Conservation (phyloP, 2,329 filamentous ascomycete species). For the Verticillium albo-atrum region DNA sequence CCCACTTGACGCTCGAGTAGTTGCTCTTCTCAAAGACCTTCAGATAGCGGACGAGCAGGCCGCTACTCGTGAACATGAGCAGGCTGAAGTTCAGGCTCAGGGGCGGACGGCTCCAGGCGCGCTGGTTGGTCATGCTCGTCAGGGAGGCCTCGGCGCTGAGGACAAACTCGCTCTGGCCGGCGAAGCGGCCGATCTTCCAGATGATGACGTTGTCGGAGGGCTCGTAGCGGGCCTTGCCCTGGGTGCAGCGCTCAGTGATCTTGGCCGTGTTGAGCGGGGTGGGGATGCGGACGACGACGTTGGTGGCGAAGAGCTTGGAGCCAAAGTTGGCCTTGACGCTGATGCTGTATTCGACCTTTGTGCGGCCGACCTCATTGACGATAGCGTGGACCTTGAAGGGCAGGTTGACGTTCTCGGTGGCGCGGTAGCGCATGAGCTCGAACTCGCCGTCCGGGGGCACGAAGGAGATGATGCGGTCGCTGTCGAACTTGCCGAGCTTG, state of each 20-base stretch:
- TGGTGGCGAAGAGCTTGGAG: slow-evolving; percentile 92
- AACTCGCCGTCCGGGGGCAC: slow-evolving; percentile 97
- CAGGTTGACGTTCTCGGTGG: slow-evolving; percentile 96
- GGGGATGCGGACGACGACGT: slow-evolving; percentile 89
- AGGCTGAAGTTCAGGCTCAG: slow-evolving; percentile 88
- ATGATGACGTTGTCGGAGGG: slow-evolving; percentile 97
- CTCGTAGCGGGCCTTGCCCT: slow-evolving; percentile 98
- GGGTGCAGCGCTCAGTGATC: slow-evolving; percentile 87
- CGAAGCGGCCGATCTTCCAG: slow-evolving; percentile 99
- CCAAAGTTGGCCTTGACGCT: slow-evolving; percentile 97
- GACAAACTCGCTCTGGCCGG: slow-evolving; percentile 94
- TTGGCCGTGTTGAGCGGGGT: slow-evolving; percentile 94
- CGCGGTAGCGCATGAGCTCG: slow-evolving; percentile 97
- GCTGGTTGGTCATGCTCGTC: slow-evolving; percentile 97
- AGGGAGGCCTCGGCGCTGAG: slow-evolving; percentile 89
- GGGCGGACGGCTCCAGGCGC: slow-evolving; percentile 92
- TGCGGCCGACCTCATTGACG: slow-evolving; percentile 94
- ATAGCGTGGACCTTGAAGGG: slow-evolving; percentile 99
- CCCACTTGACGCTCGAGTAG: slow-evolving; percentile 98
- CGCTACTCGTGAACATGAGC: slow-evolving; percentile 97
- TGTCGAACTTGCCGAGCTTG: slow-evolving; percentile 94
- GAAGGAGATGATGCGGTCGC: slow-evolving; percentile 94
- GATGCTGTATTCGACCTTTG: slow-evolving; percentile 98
- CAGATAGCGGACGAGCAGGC: slow-evolving; percentile 84
- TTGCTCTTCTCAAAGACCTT: slow-evolving; percentile 99